Conservation (phyloP, 805 yeast species). For the Suhomyces sp. region DNA sequence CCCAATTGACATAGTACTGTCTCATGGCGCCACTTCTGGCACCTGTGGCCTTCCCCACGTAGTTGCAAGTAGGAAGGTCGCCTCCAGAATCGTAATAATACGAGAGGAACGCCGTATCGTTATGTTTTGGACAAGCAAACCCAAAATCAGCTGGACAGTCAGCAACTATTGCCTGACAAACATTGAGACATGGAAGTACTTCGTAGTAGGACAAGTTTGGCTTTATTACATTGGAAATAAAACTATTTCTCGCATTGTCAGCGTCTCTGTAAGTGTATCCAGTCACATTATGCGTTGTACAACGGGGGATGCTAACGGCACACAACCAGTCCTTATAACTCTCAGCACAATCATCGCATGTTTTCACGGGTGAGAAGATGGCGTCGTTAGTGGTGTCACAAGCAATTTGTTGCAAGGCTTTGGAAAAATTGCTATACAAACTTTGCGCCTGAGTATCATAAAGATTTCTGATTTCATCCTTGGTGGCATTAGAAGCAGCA, state of each 20-base stretch:
- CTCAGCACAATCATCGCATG: constrained; percentile 69
- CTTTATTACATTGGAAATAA: constrained; percentile 50
- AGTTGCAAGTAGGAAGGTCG: constrained; percentile 35
- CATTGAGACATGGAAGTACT: constrained; percentile 79
- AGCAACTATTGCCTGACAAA: constrained; percentile 74
- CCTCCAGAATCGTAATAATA: constrained; percentile 42
- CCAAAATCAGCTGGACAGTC: constrained; percentile 80
- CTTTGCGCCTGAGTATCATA: constrained; percentile 66
- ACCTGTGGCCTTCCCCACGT: constrained; percentile 25
- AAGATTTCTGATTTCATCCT: constrained; percentile 22
- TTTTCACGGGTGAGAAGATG: constrained; percentile 67
- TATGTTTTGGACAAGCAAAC: constrained; percentile 66
- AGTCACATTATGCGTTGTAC: constrained; percentile 52
- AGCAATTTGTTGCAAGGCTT: constrained; percentile 71
- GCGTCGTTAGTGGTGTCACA: constrained; percentile 71
- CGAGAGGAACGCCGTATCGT: constrained; percentile 35
- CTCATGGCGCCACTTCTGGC: constrained; percentile 8
- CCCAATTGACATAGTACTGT: constrained; percentile 14
- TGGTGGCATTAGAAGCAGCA: constrained; percentile 19
- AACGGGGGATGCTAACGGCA: constrained; percentile 82
- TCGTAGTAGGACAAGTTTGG: constrained; percentile 70
- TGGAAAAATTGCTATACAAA: constrained; percentile 64
- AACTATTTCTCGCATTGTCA: constrained; percentile 57
- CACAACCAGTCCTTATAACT: constrained; percentile 89
- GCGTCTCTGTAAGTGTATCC: constrained; percentile 47